phyloP scores from a whole-genome alignment of 352 stramenopile genomes.

The Thraustochytrium sp. region DNA sequence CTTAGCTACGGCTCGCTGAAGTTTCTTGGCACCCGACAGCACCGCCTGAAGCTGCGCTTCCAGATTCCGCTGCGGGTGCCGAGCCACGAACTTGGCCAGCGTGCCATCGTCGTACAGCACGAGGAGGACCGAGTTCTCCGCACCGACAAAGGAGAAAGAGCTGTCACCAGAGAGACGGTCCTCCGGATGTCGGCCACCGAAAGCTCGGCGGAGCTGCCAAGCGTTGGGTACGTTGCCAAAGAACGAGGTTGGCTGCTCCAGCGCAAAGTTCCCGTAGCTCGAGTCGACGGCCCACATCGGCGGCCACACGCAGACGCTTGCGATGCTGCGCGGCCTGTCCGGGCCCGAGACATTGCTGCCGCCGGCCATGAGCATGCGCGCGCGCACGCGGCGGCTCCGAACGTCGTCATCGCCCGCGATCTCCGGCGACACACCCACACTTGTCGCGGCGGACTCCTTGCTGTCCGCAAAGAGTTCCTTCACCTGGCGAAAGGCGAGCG shows the following conservation, averaged over 20 bases:
- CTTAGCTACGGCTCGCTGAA: too few relatives aligned
- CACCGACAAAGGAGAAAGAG: neutral
- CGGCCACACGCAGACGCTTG: slow-evolving; percentile 11
- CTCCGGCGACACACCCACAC: too few relatives aligned
- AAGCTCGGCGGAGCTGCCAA: neutral
- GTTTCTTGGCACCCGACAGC: neutral
- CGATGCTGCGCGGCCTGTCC: too few relatives aligned
- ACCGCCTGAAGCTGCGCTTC: neutral
- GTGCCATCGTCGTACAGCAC: slow-evolving; percentile 25
- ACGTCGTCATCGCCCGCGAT: too few relatives aligned
- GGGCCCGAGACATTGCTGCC: too few relatives aligned
- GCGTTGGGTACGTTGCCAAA: neutral
- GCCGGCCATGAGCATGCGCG: too few relatives aligned
- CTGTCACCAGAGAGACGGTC: neutral
- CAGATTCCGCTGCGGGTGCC: neutral
- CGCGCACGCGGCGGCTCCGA: too few relatives aligned
- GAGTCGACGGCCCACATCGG: neutral
- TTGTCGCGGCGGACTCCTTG: too few relatives aligned
- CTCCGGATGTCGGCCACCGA: neutral
- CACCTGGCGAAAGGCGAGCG: too few relatives aligned
- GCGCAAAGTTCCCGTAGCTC: neutral
- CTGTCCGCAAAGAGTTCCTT: too few relatives aligned
- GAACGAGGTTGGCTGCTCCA: neutral
- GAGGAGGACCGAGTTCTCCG: neutral
- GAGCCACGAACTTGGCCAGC: neutral